Evolutionary conservation across 306 rosid species (phyloP).

Genomic region (Psophocarpus tetragonolobus): DNA sequence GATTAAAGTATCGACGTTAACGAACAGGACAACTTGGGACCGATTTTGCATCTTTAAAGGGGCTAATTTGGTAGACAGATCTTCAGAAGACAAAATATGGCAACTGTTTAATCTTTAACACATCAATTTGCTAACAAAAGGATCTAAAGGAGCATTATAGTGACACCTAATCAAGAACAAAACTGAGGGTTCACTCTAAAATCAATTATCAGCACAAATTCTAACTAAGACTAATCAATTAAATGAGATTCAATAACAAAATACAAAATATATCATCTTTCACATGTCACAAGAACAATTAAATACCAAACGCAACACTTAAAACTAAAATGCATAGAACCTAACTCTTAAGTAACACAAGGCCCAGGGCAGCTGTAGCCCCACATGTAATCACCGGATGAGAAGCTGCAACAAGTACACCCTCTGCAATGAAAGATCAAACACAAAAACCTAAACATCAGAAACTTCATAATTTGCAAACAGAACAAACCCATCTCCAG

Average conservation of each 20-base stretch:
- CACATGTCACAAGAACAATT: background rate
- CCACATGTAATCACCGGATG: slow-evolving; percentile 72
- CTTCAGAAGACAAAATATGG: background rate
- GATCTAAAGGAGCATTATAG: background rate
- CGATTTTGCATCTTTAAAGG: background rate
- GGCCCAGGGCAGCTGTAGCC: slow-evolving; percentile 62
- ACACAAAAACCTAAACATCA: slow-evolving; percentile 7
- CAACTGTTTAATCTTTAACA: background rate
- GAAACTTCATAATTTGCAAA: slow-evolving; percentile 9
- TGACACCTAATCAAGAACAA: background rate
- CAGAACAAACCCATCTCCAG: background rate
- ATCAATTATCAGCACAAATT: background rate
- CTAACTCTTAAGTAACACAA: slow-evolving; percentile 67
- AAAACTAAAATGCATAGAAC: background rate
- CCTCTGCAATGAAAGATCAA: slow-evolving; percentile 54
- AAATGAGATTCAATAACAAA: background rate
- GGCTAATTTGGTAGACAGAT: background rate
- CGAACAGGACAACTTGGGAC: background rate
- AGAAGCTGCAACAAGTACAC: slow-evolving; percentile 67
- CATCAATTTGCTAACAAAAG: background rate
- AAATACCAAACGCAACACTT: background rate
- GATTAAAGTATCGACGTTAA: background rate
- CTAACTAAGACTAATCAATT: background rate
- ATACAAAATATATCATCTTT: slow-evolving; percentile 7
- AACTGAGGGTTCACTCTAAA: background rate